Evolutionary conservation across 2,329 filamentous ascomycete genomes (phyloP).

Genomic region (Xylaria sp.): DNA sequence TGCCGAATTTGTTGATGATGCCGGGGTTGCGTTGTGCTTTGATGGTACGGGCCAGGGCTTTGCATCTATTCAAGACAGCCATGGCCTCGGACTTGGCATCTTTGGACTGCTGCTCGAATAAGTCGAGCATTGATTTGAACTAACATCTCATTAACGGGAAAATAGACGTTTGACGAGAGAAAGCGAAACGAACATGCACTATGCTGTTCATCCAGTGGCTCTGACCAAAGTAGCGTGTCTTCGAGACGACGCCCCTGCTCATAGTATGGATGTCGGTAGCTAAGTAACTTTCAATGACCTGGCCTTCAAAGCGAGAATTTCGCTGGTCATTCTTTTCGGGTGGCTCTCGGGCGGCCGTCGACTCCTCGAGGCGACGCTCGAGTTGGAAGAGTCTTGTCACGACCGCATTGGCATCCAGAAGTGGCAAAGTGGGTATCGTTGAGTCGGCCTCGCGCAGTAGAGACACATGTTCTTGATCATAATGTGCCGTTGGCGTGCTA

Average conservation of each 20-base stretch:
- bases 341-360: conserved; percentile 29
- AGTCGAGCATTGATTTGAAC: conserved; percentile 43
- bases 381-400: conserved; percentile 56
- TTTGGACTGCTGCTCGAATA: conserved; percentile 41
- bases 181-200: conserved; percentile 52
- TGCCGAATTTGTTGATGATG: conserved; percentile 54
- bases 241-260: conserved; percentile 52
- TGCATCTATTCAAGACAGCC: conserved; percentile 53
- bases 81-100: conserved; percentile 50
- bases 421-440: not conserved
- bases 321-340: conserved; percentile 9
- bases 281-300: conserved; percentile 40
- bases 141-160: conserved; percentile 26
- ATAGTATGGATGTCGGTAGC: conserved; percentile 44
- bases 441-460: not conserved
- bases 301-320: conserved; percentile 18
- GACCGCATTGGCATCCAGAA: conserved; percentile 46
- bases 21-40: conserved; percentile 55
- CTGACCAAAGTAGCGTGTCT: conserved; percentile 59
- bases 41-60: conserved; percentile 55
- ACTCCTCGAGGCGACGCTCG: conserved; percentile 56
- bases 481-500: conserved; percentile 13
- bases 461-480: conserved; percentile 12
- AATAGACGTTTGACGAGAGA: not conserved
- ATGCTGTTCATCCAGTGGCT: conserved; percentile 63